Evolutionary conservation across 805 yeast species (phyloP).

Genomic region (Myxozyma vanderwaltii): DNA sequence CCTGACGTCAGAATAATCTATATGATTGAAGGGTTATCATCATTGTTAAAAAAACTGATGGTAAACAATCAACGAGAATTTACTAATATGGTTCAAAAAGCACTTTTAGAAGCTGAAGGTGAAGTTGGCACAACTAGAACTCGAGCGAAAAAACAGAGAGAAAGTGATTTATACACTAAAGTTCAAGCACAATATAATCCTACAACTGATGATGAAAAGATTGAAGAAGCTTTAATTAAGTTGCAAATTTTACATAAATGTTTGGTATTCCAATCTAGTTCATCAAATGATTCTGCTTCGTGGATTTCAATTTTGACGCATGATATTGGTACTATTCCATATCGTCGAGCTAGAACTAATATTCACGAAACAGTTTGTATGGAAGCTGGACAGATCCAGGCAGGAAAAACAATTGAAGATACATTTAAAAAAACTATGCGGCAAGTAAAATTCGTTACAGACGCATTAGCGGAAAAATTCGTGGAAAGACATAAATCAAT

Average conservation of each 20-base stretch:
- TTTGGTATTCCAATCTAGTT: slow-evolving; percentile 21
- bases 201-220: slow-evolving; percentile 11
- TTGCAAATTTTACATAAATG: slow-evolving; percentile 25
- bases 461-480: slow-evolving; percentile 16
- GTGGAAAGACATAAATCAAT: slow-evolving; percentile 15
- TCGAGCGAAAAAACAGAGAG: slow-evolving; percentile 1
- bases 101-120: slow-evolving; percentile 7
- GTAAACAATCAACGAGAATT: slow-evolving; percentile 22
- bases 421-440: slow-evolving; percentile 21
- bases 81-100: slow-evolving; percentile 20
- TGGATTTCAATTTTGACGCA: slow-evolving; percentile 32
- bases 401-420: slow-evolving; percentile 19
- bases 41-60: slow-evolving; percentile 6
- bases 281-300: slow-evolving; percentile 25
- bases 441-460: slow-evolving; percentile 26
- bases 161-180: not conserved
- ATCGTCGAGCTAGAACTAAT: slow-evolving; percentile 17
- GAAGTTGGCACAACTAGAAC: not conserved
- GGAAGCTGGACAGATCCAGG: slow-evolving; percentile 29
- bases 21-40: slow-evolving; percentile 30
- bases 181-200: not conserved
- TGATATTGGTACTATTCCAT: slow-evolving; percentile 32
- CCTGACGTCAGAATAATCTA: slow-evolving; percentile 17
- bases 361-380: slow-evolving; percentile 24
- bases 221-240: slow-evolving; percentile 24